phyloP scores from a whole-genome alignment of 2,329 filamentous ascomycete species.

The Chaetomium sp. region DNA sequence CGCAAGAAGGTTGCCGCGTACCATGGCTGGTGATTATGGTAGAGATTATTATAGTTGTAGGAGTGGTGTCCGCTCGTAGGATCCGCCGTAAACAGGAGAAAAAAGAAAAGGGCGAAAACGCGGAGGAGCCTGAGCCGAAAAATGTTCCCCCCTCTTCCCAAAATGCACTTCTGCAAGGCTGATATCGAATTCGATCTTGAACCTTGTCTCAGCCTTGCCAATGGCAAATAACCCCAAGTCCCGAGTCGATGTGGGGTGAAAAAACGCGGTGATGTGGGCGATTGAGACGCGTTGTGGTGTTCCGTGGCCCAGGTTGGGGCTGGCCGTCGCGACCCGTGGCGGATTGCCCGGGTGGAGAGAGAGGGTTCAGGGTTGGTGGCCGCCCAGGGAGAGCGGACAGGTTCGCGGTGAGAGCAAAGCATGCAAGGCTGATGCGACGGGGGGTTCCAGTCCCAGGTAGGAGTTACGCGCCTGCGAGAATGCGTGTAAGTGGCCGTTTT shows the following conservation, averaged over 20 bases:
- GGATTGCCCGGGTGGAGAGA: constrained; percentile 17
- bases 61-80: neutral
- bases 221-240: constrained; percentile 3
- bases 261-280: constrained; percentile 12
- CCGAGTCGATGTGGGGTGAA: neutral
- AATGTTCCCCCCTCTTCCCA: constrained; percentile 1
- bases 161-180: constrained; percentile 21
- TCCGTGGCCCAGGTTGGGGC: constrained; percentile 19
- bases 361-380: constrained; percentile 19
- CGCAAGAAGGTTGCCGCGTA: constrained; percentile 23
- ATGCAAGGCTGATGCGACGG: constrained; percentile 18
- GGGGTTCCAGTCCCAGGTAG: neutral
- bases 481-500: constrained; percentile 2
- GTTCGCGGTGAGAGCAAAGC: neutral
- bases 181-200: constrained; percentile 1
- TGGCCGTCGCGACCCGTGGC: constrained; percentile 17
- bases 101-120: neutral
- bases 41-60: neutral
- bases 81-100: neutral
- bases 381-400: neutral
- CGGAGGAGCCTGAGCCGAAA: neutral
- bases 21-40: constrained; percentile 27
- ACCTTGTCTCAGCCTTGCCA: constrained; percentile 13
- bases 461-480: constrained; percentile 5
- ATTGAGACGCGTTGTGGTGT: constrained; percentile 25